These are phyloP conservation scores for Ploettnerulaceae sp. DNA, from an alignment of 2,329 filamentous ascomycete genomes.

Conservation along the genomic window DNA sequence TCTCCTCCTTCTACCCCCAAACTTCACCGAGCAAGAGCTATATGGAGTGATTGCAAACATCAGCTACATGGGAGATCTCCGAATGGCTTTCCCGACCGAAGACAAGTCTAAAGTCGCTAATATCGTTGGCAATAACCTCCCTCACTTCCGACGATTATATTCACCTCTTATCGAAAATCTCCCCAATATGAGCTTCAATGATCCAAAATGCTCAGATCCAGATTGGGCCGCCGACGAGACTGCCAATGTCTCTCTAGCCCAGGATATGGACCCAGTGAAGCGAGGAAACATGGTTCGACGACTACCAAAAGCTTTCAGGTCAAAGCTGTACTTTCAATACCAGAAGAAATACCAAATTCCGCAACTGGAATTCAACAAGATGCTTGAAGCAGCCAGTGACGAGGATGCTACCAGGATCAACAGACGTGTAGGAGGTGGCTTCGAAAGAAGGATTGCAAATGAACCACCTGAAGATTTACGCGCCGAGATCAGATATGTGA, in stretches of 20 bases:
- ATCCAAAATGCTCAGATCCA: conserved; percentile 51
- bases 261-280: conserved; percentile 89
- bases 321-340: conserved; percentile 90
- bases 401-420: conserved; percentile 65
- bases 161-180: conserved; percentile 83
- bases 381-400: conserved; percentile 73
- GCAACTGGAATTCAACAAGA: conserved; percentile 72
- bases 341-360: conserved; percentile 87
- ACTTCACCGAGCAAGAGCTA: conserved; percentile 81
- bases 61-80: conserved; percentile 92
- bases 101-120: conserved; percentile 90
- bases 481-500: conserved; percentile 66
- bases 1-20: conserved; percentile 74
- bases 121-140: conserved; percentile 86
- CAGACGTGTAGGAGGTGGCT: conserved; percentile 72
- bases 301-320: conserved; percentile 78
- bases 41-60: conserved; percentile 90
- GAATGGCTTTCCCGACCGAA: conserved; percentile 86
- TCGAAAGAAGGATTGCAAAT: conserved; percentile 77
- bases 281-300: conserved; percentile 95
- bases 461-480: conserved; percentile 64
- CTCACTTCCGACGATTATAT: conserved; percentile 89
- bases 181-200: conserved; percentile 78
- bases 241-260: conserved; percentile 64
- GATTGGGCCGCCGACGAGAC: conserved; percentile 61